Percentiles rank a stretch among this genome's conserved stretches.
Evolutionary conservation across 106 monocot genomes (phyloP).

Genomic region (Allium fistulosum): DNA sequence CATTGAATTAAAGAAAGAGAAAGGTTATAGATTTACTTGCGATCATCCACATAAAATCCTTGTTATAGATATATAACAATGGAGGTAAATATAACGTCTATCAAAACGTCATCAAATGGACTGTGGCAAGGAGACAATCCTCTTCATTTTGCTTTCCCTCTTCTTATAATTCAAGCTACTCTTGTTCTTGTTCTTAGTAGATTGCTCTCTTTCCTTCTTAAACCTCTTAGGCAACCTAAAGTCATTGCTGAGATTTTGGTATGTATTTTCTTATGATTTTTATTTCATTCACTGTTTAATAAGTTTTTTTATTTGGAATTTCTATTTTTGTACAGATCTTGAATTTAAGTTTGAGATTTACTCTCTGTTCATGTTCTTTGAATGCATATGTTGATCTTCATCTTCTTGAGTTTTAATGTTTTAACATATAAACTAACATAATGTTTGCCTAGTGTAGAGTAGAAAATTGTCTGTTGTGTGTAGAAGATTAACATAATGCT

Average conservation of each 20-base stretch:
- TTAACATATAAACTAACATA: no score
- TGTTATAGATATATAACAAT: not conserved
- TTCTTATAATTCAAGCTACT: constrained; percentile 63
- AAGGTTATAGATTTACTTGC: not conserved
- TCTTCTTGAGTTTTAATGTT: no score
- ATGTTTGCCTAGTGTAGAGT: no score
- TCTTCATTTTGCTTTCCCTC: constrained; percentile 70
- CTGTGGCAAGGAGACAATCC: constrained; percentile 83
- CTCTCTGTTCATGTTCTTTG: no score
- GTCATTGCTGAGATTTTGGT: constrained; percentile 84
- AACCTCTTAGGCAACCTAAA: constrained; percentile 78
- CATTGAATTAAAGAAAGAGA: not conserved
- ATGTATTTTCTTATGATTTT: not conserved
- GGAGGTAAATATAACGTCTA: constrained; percentile 51
- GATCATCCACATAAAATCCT: not conserved
- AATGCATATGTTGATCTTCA: no score
- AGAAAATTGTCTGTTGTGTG: no score
- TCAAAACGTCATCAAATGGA: constrained; percentile 70
- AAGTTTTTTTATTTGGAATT: no score
- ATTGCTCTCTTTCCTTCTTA: constrained; percentile 53
- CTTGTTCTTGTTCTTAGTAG: constrained; percentile 68
- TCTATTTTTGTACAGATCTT: no score
- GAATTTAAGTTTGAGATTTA: no score
- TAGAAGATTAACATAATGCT: no score
- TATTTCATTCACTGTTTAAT: no score